phyloP scores from a whole-genome alignment of 805 yeast genomes.

The Zygoascus ofunaensis region DNA sequence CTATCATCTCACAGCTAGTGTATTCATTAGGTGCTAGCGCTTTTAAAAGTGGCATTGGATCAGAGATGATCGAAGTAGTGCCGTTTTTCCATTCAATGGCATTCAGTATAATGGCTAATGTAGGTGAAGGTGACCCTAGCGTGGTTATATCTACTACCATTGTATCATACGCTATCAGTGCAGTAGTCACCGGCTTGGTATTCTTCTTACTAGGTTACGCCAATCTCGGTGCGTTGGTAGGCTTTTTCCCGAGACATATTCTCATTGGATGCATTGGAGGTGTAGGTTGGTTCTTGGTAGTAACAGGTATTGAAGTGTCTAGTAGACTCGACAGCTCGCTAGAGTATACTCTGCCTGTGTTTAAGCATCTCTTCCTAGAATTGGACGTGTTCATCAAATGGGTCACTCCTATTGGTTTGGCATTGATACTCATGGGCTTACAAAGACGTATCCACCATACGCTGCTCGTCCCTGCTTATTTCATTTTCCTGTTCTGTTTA shows the following conservation, averaged over 20 bases:
- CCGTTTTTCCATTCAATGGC: constrained; percentile 98
- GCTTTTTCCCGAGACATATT: constrained; percentile 93
- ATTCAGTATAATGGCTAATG: constrained; percentile 46
- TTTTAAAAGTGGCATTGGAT: constrained; percentile 85
- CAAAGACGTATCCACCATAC: constrained; percentile 62
- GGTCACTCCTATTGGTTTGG: constrained; percentile 58
- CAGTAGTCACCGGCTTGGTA: constrained; percentile 77
- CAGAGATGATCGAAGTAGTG: constrained; percentile 98
- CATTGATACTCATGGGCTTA: constrained; percentile 49
- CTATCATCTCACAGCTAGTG: constrained; percentile 81
- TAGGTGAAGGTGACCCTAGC: constrained; percentile 41
- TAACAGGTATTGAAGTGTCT: constrained; percentile 89
- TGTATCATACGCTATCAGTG: constrained; percentile 71
- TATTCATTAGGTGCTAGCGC: constrained; percentile 87
- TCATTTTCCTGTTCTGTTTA: constrained; percentile 56
- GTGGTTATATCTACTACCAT: constrained; percentile 74
- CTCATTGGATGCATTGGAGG: constrained; percentile 97
- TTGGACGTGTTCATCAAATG: constrained; percentile 51
- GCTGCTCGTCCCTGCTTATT: constrained; percentile 69
- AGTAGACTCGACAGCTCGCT: constrained; percentile 70
- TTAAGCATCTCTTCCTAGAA: constrained; percentile 27
- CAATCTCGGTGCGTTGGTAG: constrained; percentile 75
- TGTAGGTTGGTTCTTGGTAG: constrained; percentile 84
- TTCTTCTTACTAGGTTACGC: constrained; percentile 72
- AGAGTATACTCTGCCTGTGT: constrained; percentile 41